A percentile compares a stretch with the other conserved stretches of the same genome.
Conservation (phyloP, 768 basidiomycete genomes). For the Trametes cinnabarina region DNA sequence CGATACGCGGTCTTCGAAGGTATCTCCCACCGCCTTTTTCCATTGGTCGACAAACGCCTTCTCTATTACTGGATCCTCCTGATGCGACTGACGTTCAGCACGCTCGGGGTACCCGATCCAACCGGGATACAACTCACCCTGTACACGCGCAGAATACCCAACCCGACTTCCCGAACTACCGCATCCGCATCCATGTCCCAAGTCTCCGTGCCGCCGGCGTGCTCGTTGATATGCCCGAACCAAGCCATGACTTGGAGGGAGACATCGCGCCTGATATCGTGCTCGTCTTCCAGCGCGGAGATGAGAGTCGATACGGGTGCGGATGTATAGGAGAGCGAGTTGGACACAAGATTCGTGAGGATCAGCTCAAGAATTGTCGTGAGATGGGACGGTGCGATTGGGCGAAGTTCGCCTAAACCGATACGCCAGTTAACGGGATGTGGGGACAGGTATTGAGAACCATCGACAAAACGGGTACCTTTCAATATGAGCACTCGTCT, state of each 20-base stretch:
- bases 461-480: constrained; percentile 41
- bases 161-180: constrained; percentile 72
- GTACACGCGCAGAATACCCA: constrained; percentile 65
- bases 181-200: constrained; percentile 68
- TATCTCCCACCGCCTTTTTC: constrained; percentile 75
- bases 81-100: background rate
- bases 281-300: constrained; percentile 62
- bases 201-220: constrained; percentile 32
- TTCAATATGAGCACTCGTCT: constrained; percentile 71
- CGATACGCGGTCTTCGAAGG: constrained; percentile 62
- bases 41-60: constrained; percentile 62
- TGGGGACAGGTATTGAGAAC: background rate
- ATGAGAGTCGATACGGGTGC: constrained; percentile 60
- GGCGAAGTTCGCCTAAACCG: constrained; percentile 63
- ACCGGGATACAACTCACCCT: constrained; percentile 38
- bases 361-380: constrained; percentile 69
- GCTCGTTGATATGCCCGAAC: constrained; percentile 61
- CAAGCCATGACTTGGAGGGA: constrained; percentile 73
- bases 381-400: constrained; percentile 67
- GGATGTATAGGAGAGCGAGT: constrained; percentile 49
- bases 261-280: constrained; percentile 64
- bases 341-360: constrained; percentile 69
- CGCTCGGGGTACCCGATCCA: too few species aligned
- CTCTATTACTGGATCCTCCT: constrained; percentile 62
- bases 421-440: background rate